Evolutionary conservation across 345 rosid species (phyloP).

Genomic region (Brassica juncea): DNA sequence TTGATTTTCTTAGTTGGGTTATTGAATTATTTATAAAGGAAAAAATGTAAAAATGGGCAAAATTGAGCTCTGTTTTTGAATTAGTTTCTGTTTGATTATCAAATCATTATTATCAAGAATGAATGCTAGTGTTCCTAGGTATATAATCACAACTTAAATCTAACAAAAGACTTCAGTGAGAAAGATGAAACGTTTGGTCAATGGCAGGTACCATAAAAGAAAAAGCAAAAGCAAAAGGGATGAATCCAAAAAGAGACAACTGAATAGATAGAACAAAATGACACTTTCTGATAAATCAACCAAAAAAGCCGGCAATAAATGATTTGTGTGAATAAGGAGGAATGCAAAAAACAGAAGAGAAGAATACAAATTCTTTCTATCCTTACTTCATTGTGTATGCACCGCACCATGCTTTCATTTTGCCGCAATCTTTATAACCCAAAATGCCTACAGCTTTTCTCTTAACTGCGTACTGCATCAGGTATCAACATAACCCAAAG

Average conservation of each 20-base stretch:
- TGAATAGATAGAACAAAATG: background rate
- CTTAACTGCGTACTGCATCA: conserved; percentile 49
- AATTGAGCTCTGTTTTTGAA: too few species aligned
- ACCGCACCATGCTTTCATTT: conserved; percentile 60
- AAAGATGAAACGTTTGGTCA: background rate
- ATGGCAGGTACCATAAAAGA: background rate
- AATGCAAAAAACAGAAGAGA: background rate
- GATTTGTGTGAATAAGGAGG: background rate
- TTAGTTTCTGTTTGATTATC: too few species aligned
- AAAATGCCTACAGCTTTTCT: conserved; percentile 71
- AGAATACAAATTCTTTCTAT: too few species aligned
- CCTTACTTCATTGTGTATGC: conserved; percentile 71
- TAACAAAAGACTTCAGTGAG: background rate
- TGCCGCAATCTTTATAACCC: conserved; percentile 72
- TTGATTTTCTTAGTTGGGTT: background rate
- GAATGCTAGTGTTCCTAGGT: background rate
- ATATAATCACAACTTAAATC: background rate
- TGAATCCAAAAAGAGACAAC: background rate
- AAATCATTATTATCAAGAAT: background rate
- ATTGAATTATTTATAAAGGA: conserved; percentile 16
- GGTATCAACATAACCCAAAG: background rate
- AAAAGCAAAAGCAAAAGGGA: background rate
- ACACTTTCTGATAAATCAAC: background rate
- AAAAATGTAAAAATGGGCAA: background rate
- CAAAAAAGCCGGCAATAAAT: background rate